phyloP scores from a whole-genome alignment of 371 early-diverging fungal species.

The Lichtheimia ornata region DNA sequence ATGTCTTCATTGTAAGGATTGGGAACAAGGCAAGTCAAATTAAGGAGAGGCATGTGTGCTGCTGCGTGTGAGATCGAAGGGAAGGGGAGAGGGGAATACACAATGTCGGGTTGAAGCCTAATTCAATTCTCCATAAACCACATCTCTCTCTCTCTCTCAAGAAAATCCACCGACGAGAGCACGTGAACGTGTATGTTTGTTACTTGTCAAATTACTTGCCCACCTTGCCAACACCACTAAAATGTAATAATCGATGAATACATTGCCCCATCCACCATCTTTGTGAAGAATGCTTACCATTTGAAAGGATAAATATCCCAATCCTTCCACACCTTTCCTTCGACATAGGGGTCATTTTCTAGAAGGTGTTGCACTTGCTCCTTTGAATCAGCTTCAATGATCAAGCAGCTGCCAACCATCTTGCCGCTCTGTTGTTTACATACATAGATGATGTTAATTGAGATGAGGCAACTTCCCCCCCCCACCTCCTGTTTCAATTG shows the following conservation, averaged over 20 bases:
- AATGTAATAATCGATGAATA: neutral
- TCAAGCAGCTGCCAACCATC: slow-evolving; percentile 60
- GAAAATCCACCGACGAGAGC: too few relatives aligned
- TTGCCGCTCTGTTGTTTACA: slow-evolving; percentile 34
- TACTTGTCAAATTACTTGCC: neutral
- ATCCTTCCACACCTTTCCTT: slow-evolving; percentile 63
- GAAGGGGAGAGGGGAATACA: neutral
- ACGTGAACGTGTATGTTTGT: neutral
- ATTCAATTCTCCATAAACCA: too few relatives aligned
- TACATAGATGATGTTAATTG: neutral
- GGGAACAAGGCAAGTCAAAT: too few relatives aligned
- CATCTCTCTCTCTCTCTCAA: too few relatives aligned
- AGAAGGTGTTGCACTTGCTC: slow-evolving; percentile 45
- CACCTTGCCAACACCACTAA: neutral
- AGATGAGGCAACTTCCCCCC: too few relatives aligned
- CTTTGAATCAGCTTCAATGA: slow-evolving; percentile 45
- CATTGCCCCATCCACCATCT: neutral
- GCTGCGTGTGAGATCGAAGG: neutral
- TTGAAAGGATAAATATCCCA: slow-evolving; percentile 48
- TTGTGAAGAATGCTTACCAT: neutral
- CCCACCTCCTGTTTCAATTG: too few relatives aligned
- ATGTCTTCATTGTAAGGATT: too few relatives aligned
- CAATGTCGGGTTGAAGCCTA: too few relatives aligned
- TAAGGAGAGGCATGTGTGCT: too few relatives aligned
- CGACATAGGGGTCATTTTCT: slow-evolving; percentile 52